phyloP scores from a whole-genome alignment of 2,329 filamentous ascomycete species.

The Sclerotinia sclerotiorum region DNA sequence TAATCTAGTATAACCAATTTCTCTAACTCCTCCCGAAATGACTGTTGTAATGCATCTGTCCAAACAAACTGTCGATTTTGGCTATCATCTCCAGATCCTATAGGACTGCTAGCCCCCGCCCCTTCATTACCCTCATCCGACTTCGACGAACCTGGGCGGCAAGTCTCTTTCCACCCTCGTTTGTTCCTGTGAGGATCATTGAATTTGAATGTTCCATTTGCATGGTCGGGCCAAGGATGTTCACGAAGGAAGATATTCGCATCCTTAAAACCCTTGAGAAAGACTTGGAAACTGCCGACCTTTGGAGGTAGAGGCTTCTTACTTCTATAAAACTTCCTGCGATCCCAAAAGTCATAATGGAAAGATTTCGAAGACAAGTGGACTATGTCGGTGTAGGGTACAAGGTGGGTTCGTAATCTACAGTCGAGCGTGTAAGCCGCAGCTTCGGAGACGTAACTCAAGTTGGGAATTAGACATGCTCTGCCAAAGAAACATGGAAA shows the following conservation, averaged over 20 bases:
- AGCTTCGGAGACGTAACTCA: conserved; percentile 97
- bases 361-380: conserved; percentile 95
- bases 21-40: conserved; percentile 91
- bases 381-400: conserved; percentile 95
- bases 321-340: conserved; percentile 82
- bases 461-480: conserved; percentile 91
- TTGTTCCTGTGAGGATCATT: conserved; percentile 66
- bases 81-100: conserved; percentile 29
- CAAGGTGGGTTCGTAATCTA: conserved; percentile 85
- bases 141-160: conserved; percentile 60
- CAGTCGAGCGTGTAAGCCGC: conserved; percentile 93
- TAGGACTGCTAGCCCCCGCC: conserved; percentile 47
- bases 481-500: conserved; percentile 97
- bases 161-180: conserved; percentile 78
- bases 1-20: conserved; percentile 97
- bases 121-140: conserved; percentile 62
- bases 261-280: conserved; percentile 95
- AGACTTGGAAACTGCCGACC: conserved; percentile 94
- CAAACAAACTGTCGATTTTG: conserved; percentile 62
- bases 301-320: conserved; percentile 86
- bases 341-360: conserved; percentile 97
- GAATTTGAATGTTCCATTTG: conserved; percentile 62
- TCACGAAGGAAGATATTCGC: conserved; percentile 94
- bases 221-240: conserved; percentile 93
- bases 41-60: conserved; percentile 85